Percentiles rank a stretch among this genome's conserved stretches.
Evolutionary conservation across 345 rosid genomes (phyloP).

Genomic region (Clausena lansium): DNA sequence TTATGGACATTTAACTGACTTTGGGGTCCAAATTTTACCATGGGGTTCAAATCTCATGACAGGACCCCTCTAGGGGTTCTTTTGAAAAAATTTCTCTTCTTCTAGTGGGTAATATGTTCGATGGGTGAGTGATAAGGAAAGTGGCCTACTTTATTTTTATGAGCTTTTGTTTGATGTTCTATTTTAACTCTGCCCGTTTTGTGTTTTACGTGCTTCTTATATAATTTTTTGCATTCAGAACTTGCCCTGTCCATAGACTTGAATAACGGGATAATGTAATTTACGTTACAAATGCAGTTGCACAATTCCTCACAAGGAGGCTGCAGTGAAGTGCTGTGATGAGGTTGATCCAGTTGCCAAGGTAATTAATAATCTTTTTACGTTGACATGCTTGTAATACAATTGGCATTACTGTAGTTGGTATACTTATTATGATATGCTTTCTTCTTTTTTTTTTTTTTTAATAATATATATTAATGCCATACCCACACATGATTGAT

Average conservation of each 20-base stretch:
- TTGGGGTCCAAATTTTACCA: no score
- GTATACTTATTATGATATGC: background rate
- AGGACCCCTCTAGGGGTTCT: no score
- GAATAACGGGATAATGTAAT: constrained; percentile 8
- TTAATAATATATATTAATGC: background rate
- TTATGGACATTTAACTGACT: no score
- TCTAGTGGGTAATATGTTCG: background rate
- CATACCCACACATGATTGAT: constrained; percentile 14
- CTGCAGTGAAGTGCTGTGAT: constrained; percentile 74
- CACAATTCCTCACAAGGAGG: constrained; percentile 93
- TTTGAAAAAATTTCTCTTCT: no score
- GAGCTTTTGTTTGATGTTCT: background rate
- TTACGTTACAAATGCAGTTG: constrained; percentile 49
- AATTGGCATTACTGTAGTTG: constrained; percentile 1
- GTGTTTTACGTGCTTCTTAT: constrained; percentile 3
- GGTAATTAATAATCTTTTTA: constrained; percentile 36
- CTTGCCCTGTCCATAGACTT: background rate
- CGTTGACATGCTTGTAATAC: background rate
- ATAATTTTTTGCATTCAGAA: background rate
- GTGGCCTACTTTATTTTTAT: background rate
- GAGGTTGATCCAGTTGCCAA: constrained; percentile 90
- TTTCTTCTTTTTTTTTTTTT: background rate
- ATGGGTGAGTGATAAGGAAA: background rate
- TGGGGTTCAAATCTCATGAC: no score
- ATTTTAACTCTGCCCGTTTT: background rate